These are phyloP conservation scores for Draba incana DNA, from an alignment of 345 rosid genomes.

Conservation along the genomic window DNA sequence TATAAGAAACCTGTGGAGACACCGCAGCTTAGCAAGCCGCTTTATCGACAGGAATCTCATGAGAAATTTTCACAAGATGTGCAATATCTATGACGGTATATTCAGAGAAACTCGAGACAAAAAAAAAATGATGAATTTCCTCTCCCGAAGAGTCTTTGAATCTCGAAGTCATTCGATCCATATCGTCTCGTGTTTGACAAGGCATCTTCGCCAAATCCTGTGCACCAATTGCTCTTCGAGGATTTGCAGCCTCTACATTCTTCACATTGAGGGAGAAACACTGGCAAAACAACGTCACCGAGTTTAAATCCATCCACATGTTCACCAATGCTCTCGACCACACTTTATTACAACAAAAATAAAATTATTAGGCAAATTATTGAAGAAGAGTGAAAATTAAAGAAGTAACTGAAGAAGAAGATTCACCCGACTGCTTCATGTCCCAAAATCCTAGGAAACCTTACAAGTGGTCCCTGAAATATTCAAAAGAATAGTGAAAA, in stretches of 20 bases:
- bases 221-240: slow-evolving; percentile 56
- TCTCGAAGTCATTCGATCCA: slow-evolving; percentile 50
- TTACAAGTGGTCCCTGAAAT: slow-evolving; percentile 48
- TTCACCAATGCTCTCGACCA: slow-evolving; percentile 78
- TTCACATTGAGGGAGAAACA: slow-evolving; percentile 55
- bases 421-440: slow-evolving; percentile 76
- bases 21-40: slow-evolving; percentile 76
- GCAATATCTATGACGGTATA: slow-evolving; percentile 69
- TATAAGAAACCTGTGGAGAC: slow-evolving; percentile 55
- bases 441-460: slow-evolving; percentile 65
- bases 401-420: neutral
- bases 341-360: slow-evolving; percentile 36
- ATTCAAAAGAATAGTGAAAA: neutral
- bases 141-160: slow-evolving; percentile 63
- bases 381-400: neutral
- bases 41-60: slow-evolving; percentile 45
- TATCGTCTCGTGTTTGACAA: slow-evolving; percentile 50
- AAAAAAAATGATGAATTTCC: slow-evolving; percentile 50
- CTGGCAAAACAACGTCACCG: slow-evolving; percentile 64
- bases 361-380: neutral
- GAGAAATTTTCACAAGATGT: slow-evolving; percentile 51
- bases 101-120: slow-evolving; percentile 72
- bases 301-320: slow-evolving; percentile 52
- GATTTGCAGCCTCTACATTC: slow-evolving; percentile 62
- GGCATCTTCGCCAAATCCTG: slow-evolving; percentile 14